Conservation (phyloP, 805 yeast species). For the Starmerella vitae region DNA sequence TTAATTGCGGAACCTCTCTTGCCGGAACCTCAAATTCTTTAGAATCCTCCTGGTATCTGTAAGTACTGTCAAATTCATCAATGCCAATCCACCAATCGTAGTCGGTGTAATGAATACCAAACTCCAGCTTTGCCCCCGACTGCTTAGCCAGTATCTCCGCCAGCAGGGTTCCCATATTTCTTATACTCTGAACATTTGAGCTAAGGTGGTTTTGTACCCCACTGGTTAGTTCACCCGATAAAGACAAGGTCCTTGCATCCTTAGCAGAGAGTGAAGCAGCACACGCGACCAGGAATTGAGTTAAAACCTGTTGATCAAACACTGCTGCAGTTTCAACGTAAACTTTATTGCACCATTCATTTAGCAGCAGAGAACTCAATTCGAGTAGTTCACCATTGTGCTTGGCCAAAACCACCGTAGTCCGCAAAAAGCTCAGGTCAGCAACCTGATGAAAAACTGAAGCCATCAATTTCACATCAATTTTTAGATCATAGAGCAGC, state of each 20-base stretch:
- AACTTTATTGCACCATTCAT: slow-evolving; percentile 30
- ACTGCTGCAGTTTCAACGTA: slow-evolving; percentile 32
- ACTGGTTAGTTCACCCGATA: slow-evolving; percentile 32
- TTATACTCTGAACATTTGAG: slow-evolving; percentile 34
- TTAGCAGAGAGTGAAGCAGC: slow-evolving; percentile 22
- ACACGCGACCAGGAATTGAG: slow-evolving; percentile 35
- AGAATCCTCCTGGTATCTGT: neutral
- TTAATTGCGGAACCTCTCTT: no score
- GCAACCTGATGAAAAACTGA: slow-evolving; percentile 4
- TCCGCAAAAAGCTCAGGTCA: slow-evolving; percentile 12
- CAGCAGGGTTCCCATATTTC: slow-evolving; percentile 43
- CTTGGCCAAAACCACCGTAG: slow-evolving; percentile 16
- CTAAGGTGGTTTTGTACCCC: slow-evolving; percentile 44
- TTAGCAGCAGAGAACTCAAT: slow-evolving; percentile 13
- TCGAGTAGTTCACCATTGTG: neutral
- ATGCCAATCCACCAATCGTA: slow-evolving; percentile 17
- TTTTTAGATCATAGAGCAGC: slow-evolving; percentile 12
- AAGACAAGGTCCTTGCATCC: slow-evolving; percentile 27
- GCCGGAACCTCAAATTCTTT: neutral
- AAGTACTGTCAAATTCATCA: slow-evolving; percentile 8
- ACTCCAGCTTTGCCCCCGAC: slow-evolving; percentile 21
- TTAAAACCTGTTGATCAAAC: slow-evolving; percentile 34
- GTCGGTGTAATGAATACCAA: slow-evolving; percentile 20
- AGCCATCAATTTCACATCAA: slow-evolving; percentile 6
- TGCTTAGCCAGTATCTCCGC: slow-evolving; percentile 34